Conservation (phyloP, 208 protist species). For the Balamuthia mandrillaris region DNA sequence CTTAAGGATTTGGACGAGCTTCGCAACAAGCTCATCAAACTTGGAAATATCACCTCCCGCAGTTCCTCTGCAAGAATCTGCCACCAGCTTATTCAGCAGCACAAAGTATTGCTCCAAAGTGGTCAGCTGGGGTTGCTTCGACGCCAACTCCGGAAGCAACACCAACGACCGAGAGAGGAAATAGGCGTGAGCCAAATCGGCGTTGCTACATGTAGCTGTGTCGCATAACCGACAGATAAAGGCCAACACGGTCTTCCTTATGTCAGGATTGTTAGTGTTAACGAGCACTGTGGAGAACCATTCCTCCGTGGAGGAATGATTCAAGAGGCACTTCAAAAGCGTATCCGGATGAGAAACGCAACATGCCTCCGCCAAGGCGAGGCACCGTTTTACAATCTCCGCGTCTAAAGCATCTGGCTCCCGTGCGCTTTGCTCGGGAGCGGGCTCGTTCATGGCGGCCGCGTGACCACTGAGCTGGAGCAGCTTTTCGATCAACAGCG, state of each 20-base stretch:
- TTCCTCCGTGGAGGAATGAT: background rate
- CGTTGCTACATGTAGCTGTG: background rate
- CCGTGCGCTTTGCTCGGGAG: too few species aligned
- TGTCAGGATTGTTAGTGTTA: background rate
- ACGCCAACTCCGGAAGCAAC: background rate
- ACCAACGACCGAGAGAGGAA: background rate
- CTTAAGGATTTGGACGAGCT: background rate
- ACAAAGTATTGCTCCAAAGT: too few species aligned
- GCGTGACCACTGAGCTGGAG: too few species aligned
- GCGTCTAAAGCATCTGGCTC: too few species aligned
- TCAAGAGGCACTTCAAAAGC: conserved; percentile 3
- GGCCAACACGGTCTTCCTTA: conserved; percentile 3
- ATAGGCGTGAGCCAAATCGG: background rate
- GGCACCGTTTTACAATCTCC: background rate
- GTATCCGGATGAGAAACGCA: background rate
- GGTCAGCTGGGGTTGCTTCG: background rate
- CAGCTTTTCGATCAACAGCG: too few species aligned
- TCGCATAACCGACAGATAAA: background rate
- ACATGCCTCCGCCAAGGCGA: background rate
- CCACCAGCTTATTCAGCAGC: background rate
- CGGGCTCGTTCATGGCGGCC: too few species aligned
- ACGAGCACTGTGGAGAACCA: background rate
- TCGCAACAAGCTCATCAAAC: background rate
- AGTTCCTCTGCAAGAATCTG: background rate
- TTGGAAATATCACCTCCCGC: background rate